Evolutionary conservation across 345 rosid genomes (phyloP), one percentile per base, ranked within the genome.

Genomic region (Rhodamnia argentea): DNA sequence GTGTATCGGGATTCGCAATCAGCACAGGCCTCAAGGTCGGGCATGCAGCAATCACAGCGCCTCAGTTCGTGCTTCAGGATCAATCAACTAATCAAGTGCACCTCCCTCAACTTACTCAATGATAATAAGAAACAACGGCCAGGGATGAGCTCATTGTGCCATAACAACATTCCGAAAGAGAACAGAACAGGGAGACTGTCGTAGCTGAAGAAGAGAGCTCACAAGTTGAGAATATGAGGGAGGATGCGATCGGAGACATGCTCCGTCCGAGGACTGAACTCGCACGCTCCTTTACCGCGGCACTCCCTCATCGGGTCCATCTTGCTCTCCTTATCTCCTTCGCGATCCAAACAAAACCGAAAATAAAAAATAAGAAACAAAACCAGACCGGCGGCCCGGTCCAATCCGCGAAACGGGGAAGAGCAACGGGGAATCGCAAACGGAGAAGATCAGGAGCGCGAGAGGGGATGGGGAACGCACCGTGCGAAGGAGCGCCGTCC

Each of bases 151-250:
- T 37, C 26, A 13, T 37, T 5, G 81, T 40, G 47, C 81, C 13
- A 37, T 4, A 37, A 42, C 81, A 37, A 37, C 47, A 1, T 16
- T 59, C 76, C 37, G 37, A 76, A 16, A 14, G 20, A 23, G 27
- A 10, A 62, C 1, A 57, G 8, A 83, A 26, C 56, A 26, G 29
- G 53, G 47, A 70, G 47, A 11, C 26, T 40, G 26, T 70, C 47
- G 81, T 10, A 37, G 81, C 81, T 11, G 81, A 18, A 70, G 81
- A 70, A 8, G 44, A 22, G 40, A 23, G 84, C 97, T 91, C 52
- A 95, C 99, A 96, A 82, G 88, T 93, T 96, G 86, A 95, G 96
- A 85, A 96, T 86, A 86, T 93, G 99, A 85, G 98, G 98, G 82
- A 96, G 88, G 84, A 95, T 92, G 82, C 78, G 60, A 87, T 92